Percentiles rank a stretch among this genome's conserved stretches.
phyloP scores from a whole-genome alignment of 2,329 filamentous ascomycete genomes.

The Penicillium aurantiogriseum region DNA sequence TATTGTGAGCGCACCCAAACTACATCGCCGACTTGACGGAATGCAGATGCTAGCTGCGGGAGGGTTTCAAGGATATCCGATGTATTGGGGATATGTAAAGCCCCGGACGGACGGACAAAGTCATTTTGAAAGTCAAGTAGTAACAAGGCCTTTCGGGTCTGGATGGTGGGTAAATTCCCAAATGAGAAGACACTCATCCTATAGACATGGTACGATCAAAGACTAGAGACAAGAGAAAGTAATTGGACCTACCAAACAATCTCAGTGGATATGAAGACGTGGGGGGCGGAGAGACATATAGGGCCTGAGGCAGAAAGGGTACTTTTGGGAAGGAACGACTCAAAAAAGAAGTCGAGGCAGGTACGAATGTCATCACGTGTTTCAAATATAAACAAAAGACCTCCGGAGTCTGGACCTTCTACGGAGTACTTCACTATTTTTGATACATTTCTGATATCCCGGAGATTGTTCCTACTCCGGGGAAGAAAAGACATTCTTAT shows the following conservation, averaged over 20 bases:
- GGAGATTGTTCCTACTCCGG: conserved; percentile 2
- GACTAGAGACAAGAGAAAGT: neutral
- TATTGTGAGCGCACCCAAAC: conserved; percentile 84
- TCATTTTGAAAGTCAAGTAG: conserved; percentile 89
- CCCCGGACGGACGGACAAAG: conserved; percentile 69
- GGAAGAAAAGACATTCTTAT: neutral
- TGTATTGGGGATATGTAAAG: conserved; percentile 64
- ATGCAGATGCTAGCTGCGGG: conserved; percentile 64
- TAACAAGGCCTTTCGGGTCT: conserved; percentile 69
- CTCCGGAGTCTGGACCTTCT: neutral
- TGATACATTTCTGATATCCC: neutral
- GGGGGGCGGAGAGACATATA: neutral
- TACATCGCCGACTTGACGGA: conserved; percentile 70
- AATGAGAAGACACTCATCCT: conserved; percentile 36
- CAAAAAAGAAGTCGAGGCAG: neutral
- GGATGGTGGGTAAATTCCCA: conserved; percentile 47
- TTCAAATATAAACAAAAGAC: neutral
- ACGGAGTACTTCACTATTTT: no score
- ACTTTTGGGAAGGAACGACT: neutral
- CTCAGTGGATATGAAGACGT: neutral
- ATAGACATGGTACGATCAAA: conserved; percentile 25
- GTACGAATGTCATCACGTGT: neutral
- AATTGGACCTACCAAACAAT: neutral
- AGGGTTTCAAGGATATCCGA: conserved; percentile 67
- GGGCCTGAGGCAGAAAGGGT: neutral